Evolutionary conservation across 148 eudicot species (phyloP).

Genomic region (Arctostaphylos glauca): DNA sequence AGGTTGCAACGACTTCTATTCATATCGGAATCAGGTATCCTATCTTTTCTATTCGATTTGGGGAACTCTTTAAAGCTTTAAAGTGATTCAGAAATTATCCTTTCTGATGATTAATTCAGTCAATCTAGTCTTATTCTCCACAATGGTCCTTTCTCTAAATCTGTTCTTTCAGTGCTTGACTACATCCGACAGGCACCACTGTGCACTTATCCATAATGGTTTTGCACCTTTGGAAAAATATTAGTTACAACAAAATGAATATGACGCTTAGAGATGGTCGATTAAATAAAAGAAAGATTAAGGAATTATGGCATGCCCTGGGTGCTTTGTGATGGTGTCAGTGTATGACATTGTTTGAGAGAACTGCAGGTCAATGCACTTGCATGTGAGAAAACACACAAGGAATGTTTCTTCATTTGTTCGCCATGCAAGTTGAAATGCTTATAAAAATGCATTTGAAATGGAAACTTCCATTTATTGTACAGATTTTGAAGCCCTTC

Average conservation of each 20-base stretch:
- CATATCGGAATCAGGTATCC: slow-evolving; percentile 83
- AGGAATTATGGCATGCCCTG: not conserved
- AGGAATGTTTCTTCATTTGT: not conserved
- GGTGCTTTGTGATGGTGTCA: not conserved
- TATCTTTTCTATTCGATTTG: not conserved
- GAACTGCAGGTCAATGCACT: not conserved
- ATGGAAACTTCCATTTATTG: not conserved
- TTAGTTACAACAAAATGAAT: not conserved
- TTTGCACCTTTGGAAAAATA: not conserved
- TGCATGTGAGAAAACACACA: not conserved
- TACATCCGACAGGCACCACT: not conserved
- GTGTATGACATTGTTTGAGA: not conserved
- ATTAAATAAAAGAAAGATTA: not conserved
- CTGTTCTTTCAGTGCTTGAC: not conserved
- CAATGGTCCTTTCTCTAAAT: not conserved
- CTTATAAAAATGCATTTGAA: not conserved
- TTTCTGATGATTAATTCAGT: not conserved
- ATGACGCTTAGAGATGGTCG: not conserved
- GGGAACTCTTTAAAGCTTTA: not conserved
- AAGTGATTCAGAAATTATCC: not conserved
- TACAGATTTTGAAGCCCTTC: not conserved
- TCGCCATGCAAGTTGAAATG: not conserved
- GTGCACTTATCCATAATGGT: not conserved
- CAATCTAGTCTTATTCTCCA: not conserved
- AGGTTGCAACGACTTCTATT: slow-evolving; percentile 94